Evolutionary conservation across 768 basidiomycete species (phyloP).

Genomic region (Lactifluus piperatus): DNA sequence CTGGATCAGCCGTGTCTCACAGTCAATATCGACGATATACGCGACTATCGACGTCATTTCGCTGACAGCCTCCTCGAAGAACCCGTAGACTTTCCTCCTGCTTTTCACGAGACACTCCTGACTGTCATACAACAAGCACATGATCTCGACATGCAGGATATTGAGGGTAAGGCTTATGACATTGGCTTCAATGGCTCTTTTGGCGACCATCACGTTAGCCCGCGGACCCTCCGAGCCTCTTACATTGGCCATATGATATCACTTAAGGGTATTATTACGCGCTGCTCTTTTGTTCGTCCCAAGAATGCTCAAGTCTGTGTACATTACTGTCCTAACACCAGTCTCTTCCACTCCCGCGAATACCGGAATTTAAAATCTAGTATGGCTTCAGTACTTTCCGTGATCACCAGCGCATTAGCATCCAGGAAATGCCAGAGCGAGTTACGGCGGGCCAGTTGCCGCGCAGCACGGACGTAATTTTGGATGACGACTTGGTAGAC

Average conservation of each 20-base stretch:
- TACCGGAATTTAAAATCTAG: conserved; percentile 96
- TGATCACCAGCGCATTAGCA: conserved; percentile 95
- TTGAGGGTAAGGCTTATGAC: conserved; percentile 71
- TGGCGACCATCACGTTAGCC: conserved; percentile 96
- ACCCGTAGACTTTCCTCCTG: conserved; percentile 79
- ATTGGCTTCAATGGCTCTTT: conserved; percentile 94
- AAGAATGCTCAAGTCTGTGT: conserved; percentile 98
- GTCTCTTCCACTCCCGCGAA: conserved; percentile 73
- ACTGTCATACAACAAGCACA: conserved; percentile 66
- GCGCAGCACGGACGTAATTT: conserved; percentile 88
- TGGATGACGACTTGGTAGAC: conserved; percentile 96
- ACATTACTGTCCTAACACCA: conserved; percentile 88
- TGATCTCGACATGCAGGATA: conserved; percentile 74
- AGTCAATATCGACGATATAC: conserved; percentile 92
- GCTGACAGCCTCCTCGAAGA: conserved; percentile 85
- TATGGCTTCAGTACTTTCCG: conserved; percentile 87
- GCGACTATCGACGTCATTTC: conserved; percentile 83
- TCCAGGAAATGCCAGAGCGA: conserved; percentile 99
- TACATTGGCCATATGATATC: conserved; percentile 96
- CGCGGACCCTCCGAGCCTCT: conserved; percentile 77
- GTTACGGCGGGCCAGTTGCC: conserved; percentile 97
- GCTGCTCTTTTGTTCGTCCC: conserved; percentile 95
- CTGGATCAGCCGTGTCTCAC: conserved; percentile 80
- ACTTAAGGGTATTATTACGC: conserved; percentile 94
- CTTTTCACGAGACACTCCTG: conserved; percentile 78